Percentiles rank a stretch among this genome's conserved stretches.
Evolutionary conservation across 2,329 filamentous ascomycete genomes (phyloP).

Genomic region (Aaosphaeria arxii): DNA sequence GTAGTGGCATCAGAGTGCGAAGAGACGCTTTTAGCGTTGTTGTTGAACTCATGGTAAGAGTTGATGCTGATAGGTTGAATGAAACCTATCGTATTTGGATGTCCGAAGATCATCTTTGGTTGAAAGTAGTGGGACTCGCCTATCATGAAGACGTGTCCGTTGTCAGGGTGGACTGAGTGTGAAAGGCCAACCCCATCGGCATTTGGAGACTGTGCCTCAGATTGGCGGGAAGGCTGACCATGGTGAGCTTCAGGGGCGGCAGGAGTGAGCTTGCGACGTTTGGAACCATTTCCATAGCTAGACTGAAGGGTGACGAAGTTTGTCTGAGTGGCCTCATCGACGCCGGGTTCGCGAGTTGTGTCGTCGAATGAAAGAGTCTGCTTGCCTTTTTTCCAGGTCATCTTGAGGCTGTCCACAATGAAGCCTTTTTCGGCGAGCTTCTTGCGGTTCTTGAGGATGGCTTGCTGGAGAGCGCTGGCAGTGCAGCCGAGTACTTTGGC

Average conservation of each 20-base stretch:
- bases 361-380: background rate
- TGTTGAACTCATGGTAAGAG: too few species aligned
- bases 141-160: too few species aligned
- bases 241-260: background rate
- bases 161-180: too few species aligned
- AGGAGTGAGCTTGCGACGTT: background rate
- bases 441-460: constrained; percentile 26
- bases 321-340: background rate
- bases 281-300: background rate
- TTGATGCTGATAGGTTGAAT: too few species aligned
- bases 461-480: constrained; percentile 30
- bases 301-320: background rate
- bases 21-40: too few species aligned
- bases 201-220: background rate
- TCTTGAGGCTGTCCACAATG: background rate
- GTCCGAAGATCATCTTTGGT: too few species aligned
- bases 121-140: too few species aligned
- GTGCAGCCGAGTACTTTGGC: constrained; percentile 25
- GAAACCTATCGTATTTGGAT: too few species aligned
- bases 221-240: background rate
- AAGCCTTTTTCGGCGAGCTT: constrained; percentile 19
- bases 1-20: too few species aligned
- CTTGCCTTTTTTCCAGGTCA: constrained; percentile 2
- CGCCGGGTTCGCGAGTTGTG: background rate
- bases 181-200: background rate